phyloP scores from a whole-genome alignment of 495 filamentous ascomycete species.

The Talaromyces proteolyticus region DNA sequence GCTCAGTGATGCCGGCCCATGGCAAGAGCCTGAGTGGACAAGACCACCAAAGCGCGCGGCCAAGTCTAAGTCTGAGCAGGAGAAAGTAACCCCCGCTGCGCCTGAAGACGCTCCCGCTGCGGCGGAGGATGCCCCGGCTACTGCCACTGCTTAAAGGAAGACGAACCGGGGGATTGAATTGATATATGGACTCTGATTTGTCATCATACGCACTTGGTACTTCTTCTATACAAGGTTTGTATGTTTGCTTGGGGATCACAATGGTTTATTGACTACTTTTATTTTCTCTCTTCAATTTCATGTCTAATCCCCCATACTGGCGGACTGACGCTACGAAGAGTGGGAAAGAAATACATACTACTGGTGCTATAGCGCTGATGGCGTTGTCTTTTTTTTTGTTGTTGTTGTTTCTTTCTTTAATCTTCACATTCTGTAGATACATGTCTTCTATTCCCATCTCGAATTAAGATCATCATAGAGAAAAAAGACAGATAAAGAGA shows the following conservation, averaged over 20 bases:
- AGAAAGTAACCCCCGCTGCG: not conserved
- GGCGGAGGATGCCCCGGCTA: too few relatives aligned
- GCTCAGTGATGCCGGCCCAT: constrained; percentile 86
- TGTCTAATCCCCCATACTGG: not conserved
- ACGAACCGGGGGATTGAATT: too few relatives aligned
- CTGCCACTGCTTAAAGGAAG: too few relatives aligned
- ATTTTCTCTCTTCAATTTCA: constrained; percentile 2
- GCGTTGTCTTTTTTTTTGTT: not conserved
- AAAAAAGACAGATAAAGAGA: not conserved
- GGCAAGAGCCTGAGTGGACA: constrained; percentile 75
- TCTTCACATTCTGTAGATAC: not conserved
- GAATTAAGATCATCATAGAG: not conserved
- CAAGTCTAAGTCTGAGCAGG: constrained; percentile 24
- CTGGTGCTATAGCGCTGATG: not conserved
- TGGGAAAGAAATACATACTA: not conserved
- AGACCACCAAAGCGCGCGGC: constrained; percentile 64
- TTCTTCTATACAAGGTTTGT: too few relatives aligned
- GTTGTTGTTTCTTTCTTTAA: not conserved
- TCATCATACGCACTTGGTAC: too few relatives aligned
- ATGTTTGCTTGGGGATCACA: too few relatives aligned
- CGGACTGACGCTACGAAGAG: not conserved
- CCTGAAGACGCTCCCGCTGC: not conserved
- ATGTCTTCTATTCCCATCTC: not conserved
- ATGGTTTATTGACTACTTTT: too few relatives aligned
- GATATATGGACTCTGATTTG: too few relatives aligned